Evolutionary conservation across 2,329 filamentous ascomycete genomes (phyloP).

Genomic region (Cercospora beticola): DNA sequence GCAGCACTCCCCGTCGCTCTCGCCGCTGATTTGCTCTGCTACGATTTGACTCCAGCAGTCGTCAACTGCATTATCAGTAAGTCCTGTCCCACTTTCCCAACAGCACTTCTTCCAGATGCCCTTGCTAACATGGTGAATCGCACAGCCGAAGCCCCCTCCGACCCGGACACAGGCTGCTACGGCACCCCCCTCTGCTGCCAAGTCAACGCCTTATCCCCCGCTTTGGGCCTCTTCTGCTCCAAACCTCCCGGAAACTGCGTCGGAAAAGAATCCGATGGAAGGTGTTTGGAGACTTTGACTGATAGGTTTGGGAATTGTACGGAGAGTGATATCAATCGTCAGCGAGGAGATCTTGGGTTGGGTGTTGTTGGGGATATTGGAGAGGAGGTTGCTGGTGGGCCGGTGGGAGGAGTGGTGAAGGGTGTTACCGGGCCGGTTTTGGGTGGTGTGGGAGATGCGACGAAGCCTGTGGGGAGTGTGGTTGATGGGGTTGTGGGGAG

Average conservation of each 20-base stretch:
- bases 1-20: constrained; percentile 12
- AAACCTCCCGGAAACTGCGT: constrained; percentile 23
- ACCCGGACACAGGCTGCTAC: constrained; percentile 12
- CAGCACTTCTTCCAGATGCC: neutral
- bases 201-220: constrained; percentile 21
- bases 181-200: constrained; percentile 24
- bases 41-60: constrained; percentile 24
- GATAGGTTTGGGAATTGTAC: constrained; percentile 7
- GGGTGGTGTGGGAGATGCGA: neutral
- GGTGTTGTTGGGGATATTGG: neutral
- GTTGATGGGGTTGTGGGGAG: neutral
- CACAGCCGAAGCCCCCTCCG: constrained; percentile 10
- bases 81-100: too few relatives aligned
- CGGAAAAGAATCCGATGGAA: constrained; percentile 12
- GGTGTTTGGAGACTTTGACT: constrained; percentile 5
- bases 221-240: constrained; percentile 24
- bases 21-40: constrained; percentile 20
- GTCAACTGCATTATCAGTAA: constrained; percentile 26
- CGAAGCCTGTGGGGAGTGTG: neutral
- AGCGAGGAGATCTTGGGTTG: neutral
- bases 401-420: neutral
- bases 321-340: constrained; percentile 1
- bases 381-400: neutral
- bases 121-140: neutral
- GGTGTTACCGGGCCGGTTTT: neutral